Evolutionary conservation across 331 rosid genomes (phyloP), one percentile per base, ranked within the genome.

Genomic region (Acacia concinna): DNA sequence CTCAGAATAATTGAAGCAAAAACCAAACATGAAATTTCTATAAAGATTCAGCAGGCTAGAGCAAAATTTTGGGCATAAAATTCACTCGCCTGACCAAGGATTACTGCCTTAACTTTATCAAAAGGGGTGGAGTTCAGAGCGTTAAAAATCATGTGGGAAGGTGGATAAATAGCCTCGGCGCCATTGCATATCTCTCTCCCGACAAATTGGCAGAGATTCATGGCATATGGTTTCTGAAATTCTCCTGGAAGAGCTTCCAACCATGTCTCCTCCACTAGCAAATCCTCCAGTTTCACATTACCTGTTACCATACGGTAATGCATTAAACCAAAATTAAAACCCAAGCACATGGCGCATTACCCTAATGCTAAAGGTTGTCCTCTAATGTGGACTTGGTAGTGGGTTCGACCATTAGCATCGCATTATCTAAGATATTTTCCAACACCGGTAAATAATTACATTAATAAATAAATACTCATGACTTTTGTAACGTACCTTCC

Each of bases 101-200:
- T 90, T 1, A 93, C 98, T 80, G 88, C 97, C 84, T 95, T 95
- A 49, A 93, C 94, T 7, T 68, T 59, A 38, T 85, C 82, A 64
- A 95, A 95, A 67, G 96, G 89, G 9, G 98, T 95, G 57, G 99
- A 88, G 52, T 95, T 95, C 32, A 95, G 91, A 44, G 98, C 98
- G 65, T 93, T 89, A 87, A 95, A 95, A 76, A 95, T 88, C 93
- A 95, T 90, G 51, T 86, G 90, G 5, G 86, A 69, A 35, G 98
- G 97, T 20, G 98, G 99, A 76, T 83, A 91, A 9, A 95, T 86
- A 35, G 88, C 83, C 35, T 73, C 85, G 3, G 72, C 27, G 23
- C 75, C 74, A 18, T 84, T 69, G n/a, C 79, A 76, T 54, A 88
- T 83, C 82, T 91, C 96, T 0, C 83, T 68, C 82, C 89, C 91